Evolutionary conservation across 306 rosid species (phyloP), one percentile per base, ranked within the genome.

Genomic region (Hippophae gyantsensis): DNA sequence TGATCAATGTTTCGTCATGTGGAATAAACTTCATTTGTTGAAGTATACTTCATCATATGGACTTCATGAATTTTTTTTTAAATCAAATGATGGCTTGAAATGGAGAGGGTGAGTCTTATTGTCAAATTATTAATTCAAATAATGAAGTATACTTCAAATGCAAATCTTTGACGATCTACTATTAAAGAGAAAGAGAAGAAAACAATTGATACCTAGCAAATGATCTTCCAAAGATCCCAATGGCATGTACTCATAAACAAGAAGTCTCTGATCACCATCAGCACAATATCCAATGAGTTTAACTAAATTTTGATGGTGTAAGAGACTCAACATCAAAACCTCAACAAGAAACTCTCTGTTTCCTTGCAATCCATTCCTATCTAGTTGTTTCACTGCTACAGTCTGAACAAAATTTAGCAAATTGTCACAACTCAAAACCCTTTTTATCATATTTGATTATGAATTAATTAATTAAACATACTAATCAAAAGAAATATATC

Each of bases 301-400:
- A 55, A 83, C 87, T 25, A 90, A 78, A 70, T 83, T 90, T 1
- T 80, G 86, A 78, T 90, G 96, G 62, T 73, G 79, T 54, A 87
- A 60, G 60, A 74, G 84, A 69, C 96, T 83, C 23, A 87, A 63
- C 59, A 54, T 69, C 67, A 73, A 72, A 69, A 90, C 89, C 69
- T 85, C 98, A 42, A 52, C 74, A 51, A 90, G 74, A 62, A 90
- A 90, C 40, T 90, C 94, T 75, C 79, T 90, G 62, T 71, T 72
- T 11, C 84, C 98, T 43, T 83, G 92, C 45, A 72, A 10, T 27
- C 92, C 89, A 74, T 82, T 87, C 71, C 95, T 63, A 58, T 90
- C 98, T 4, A 92, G 95, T 73, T 92, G 98, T 82, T 92, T 92
- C 76, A 92, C 95, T 55, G 98, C 98, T 41, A 83, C 93, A 63